Base-by-base conservation (phyloP, 2,329 filamentous ascomycete genomes). In the Akanthomyces dipterigenus region DNA sequence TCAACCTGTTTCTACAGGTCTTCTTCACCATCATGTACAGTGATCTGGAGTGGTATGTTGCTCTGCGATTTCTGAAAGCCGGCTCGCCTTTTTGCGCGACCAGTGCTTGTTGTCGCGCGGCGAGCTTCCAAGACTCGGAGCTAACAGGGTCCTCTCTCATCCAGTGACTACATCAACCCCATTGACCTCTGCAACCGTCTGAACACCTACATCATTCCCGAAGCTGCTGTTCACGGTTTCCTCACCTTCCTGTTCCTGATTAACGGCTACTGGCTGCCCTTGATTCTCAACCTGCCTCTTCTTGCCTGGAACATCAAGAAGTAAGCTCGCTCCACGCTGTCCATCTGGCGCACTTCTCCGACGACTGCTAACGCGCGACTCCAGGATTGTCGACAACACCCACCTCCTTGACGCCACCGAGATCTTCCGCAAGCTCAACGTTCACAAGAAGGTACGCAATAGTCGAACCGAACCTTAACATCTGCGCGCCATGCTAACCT, bases 11-110 rank as follows among this genome's bases (percentile, higher is more conserved):
- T 79, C 85, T 99, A 62, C 96, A 99, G 82, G 95, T 99, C 71
- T 99, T 99, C 85, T 99, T 99, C 82, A 99, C 95, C 63, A 99
- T 99, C 75, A 99, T 99, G 96, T 99, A 98, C 81, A 96, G 91
- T 78, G 95, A 99, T 84, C 80, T 99, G 72, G 95, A 99, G 89
- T 99, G 95, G 93, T 96, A 81, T 72, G 90, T 82, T 28, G 22
- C 40, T 40, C 20, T 50, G 24, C 57, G 59, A 38, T 46, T n/a
- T 31, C 60, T 48, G 2, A 12, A 38, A 20, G n/a, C 53, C 43
- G 24, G 34, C 50, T 18, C 55, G 18, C 18, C 31, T n/a, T 7
- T 36, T 3, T 24, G 48, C 56, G 36, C 56, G 48, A 36, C 38
- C 34, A 24, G 48, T 7, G 45, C 1, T 36, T 22, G 20, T 22